Evolutionary conservation across 345 rosid genomes (phyloP).

Genomic region (Citrus glauca): DNA sequence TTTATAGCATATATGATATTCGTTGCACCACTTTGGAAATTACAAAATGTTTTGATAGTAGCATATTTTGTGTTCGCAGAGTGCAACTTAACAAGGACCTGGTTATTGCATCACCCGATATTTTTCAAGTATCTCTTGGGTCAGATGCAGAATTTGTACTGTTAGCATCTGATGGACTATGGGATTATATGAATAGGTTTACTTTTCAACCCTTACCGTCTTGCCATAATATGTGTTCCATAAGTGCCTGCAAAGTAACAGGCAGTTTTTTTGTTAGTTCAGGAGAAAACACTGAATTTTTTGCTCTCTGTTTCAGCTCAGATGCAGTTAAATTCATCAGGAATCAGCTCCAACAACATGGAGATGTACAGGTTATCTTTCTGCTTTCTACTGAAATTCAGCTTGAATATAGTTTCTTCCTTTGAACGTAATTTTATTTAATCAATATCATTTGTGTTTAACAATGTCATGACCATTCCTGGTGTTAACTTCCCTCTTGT

Average conservation of each 20-base stretch:
- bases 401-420: neutral
- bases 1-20: neutral
- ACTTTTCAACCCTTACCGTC: neutral
- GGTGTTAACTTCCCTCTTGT: slow-evolving; percentile 12
- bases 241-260: neutral
- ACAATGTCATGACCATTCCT: no score
- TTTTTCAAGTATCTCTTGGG: slow-evolving; percentile 56
- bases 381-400: neutral
- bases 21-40: neutral
- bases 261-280: neutral
- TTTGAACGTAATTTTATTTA: neutral
- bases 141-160: slow-evolving; percentile 78
- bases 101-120: slow-evolving; percentile 76
- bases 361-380: slow-evolving; percentile 77
- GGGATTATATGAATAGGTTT: slow-evolving; percentile 94
- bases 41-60: neutral
- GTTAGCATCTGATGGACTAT: slow-evolving; percentile 88
- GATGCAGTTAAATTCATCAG: slow-evolving; percentile 77
- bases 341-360: slow-evolving; percentile 75
- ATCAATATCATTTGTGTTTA: neutral
- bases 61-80: slow-evolving; percentile 34
- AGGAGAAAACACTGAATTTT: slow-evolving; percentile 4
- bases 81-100: slow-evolving; percentile 67
- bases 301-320: slow-evolving; percentile 43
- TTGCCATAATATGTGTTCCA: neutral